Evolutionary conservation across 345 rosid genomes (phyloP).

Genomic region (Acer campestre): DNA sequence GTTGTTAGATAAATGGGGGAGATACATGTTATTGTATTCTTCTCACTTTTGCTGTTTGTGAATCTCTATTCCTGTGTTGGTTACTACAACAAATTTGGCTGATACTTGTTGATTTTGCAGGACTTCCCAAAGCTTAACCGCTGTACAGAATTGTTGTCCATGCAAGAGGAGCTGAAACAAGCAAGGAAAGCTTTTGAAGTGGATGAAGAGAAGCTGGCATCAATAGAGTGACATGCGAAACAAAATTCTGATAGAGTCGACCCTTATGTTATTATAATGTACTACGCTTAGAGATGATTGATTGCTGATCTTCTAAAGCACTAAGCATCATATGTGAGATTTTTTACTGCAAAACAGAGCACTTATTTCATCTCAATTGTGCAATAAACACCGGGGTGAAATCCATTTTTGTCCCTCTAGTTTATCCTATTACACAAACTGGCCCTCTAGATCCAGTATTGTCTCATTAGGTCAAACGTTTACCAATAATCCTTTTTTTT

Average conservation of each 20-base stretch:
- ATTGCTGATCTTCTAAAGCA: not conserved
- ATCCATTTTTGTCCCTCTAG: too few relatives aligned
- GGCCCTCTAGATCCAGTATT: too few relatives aligned
- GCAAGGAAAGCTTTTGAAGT: slow-evolving; percentile 96
- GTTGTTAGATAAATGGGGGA: not conserved
- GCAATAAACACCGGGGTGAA: too few relatives aligned
- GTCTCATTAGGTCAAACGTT: too few relatives aligned
- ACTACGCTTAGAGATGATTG: not conserved
- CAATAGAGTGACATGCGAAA: slow-evolving; percentile 36
- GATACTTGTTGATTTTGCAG: slow-evolving; percentile 38
- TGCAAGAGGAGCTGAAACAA: slow-evolving; percentile 98
- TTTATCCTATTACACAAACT: too few relatives aligned
- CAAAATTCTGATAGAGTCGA: not conserved
- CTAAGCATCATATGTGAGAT: not conserved
- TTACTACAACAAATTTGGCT: not conserved
- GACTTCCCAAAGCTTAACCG: slow-evolving; percentile 86
- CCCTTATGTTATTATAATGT: not conserved
- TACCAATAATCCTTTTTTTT: too few relatives aligned
- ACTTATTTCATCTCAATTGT: not conserved
- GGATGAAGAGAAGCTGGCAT: slow-evolving; percentile 78
- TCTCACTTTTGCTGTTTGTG: not conserved
- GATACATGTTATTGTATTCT: not conserved
- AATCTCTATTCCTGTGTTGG: too few relatives aligned
- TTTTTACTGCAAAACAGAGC: not conserved
- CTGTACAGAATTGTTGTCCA: slow-evolving; percentile 75